Percentiles rank a stretch among this genome's conserved stretches.
These are phyloP conservation scores for Trichoderma sp. DNA, from an alignment of 2,329 filamentous ascomycete species.

Conservation along the genomic window DNA sequence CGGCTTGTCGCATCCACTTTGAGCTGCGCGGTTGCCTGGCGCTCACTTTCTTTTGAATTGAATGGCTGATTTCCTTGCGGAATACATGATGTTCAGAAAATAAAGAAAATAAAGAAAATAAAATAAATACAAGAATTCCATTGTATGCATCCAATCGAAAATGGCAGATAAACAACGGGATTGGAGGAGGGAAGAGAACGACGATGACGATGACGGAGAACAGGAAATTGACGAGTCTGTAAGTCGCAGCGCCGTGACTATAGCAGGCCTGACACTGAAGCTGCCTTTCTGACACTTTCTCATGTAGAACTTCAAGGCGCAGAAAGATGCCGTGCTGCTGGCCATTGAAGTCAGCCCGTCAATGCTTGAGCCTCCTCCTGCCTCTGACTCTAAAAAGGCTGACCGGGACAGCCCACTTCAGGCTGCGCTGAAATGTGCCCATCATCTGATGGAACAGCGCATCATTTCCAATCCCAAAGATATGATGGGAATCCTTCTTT, in stretches of 20 bases:
- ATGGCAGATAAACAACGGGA: slow-evolving; percentile 40
- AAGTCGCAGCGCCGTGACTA: slow-evolving; percentile 25
- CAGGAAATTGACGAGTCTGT: slow-evolving; percentile 61
- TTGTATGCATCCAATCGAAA: not conserved
- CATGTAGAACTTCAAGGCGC: slow-evolving; percentile 76
- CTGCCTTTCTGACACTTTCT: not conserved
- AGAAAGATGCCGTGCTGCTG: slow-evolving; percentile 97
- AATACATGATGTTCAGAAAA: not conserved
- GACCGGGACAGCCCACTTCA: slow-evolving; percentile 74
- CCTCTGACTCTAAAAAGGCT: slow-evolving; percentile 67
- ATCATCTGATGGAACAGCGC: slow-evolving; percentile 93
- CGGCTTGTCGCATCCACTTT: slow-evolving; percentile 23
- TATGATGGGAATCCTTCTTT: slow-evolving; percentile 93
- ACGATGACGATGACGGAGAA: slow-evolving; percentile 66
- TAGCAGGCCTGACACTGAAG: not conserved
- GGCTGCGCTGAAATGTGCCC: slow-evolving; percentile 89
- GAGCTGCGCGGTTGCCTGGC: slow-evolving; percentile 1
- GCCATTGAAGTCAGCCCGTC: slow-evolving; percentile 88
- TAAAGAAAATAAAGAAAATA: too few relatives aligned
- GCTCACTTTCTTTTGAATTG: not conserved
- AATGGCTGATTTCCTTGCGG: not conserved
- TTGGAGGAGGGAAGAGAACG: slow-evolving; percentile 49
- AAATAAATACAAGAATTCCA: not conserved
- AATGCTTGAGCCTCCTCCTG: slow-evolving; percentile 70
- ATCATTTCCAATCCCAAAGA: slow-evolving; percentile 96